Evolutionary conservation across 176 grass and related monocot genomes (phyloP).

Genomic region (Oropetium thomaeum): DNA sequence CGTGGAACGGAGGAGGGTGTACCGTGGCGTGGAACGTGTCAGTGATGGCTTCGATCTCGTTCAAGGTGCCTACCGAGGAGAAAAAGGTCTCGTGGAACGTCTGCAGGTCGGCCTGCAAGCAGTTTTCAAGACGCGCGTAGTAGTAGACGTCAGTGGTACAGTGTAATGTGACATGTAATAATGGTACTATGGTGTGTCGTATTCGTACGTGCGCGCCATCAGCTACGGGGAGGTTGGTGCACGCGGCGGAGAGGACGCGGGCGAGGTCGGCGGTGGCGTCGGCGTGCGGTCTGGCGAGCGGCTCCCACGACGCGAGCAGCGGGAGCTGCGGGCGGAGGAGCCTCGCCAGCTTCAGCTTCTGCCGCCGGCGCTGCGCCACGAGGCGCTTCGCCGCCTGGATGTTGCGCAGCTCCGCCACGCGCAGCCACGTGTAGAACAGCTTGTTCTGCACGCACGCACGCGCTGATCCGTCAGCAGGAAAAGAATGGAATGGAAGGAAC

Average conservation of each 20-base stretch:
- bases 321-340: constrained; percentile 54
- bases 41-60: constrained; percentile 54
- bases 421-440: constrained; percentile 81
- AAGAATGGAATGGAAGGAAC: neutral
- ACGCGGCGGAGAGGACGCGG: constrained; percentile 49
- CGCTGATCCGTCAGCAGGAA: no score
- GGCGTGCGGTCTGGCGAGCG: constrained; percentile 41
- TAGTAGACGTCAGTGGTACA: neutral
- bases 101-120: constrained; percentile 41
- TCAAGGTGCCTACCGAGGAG: constrained; percentile 43
- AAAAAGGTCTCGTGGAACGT: constrained; percentile 42
- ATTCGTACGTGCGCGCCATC: constrained; percentile 51
- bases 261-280: constrained; percentile 53
- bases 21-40: constrained; percentile 62
- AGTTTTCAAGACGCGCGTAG: no score
- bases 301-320: constrained; percentile 64
- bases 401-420: constrained; percentile 67
- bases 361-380: constrained; percentile 67
- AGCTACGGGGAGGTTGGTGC: constrained; percentile 58
- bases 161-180: neutral
- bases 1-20: no score
- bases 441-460: constrained; percentile 50
- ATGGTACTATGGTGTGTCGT: neutral
- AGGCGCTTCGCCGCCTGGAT: constrained; percentile 83
- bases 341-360: constrained; percentile 67